Conservation (phyloP, 2,329 filamentous ascomycete species). For the Penicillium sp. region DNA sequence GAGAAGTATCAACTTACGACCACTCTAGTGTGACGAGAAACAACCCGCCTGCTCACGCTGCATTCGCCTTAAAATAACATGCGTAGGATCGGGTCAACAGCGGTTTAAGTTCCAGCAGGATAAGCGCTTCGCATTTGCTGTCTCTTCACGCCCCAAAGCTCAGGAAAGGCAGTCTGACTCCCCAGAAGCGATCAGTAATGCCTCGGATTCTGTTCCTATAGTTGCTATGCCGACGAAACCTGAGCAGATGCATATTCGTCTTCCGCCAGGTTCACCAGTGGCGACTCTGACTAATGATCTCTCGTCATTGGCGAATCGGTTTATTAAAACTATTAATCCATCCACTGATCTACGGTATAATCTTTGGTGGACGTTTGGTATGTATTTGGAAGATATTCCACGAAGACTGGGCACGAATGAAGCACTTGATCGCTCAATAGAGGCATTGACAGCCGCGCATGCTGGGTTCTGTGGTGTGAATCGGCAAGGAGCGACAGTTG, state of each 20-base stretch:
- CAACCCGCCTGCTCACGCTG: slow-evolving; percentile 50
- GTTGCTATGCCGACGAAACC: neutral
- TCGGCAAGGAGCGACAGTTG: slow-evolving; percentile 9
- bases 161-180: neutral
- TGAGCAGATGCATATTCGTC: neutral
- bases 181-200: neutral
- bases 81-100: slow-evolving; percentile 49
- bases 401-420: slow-evolving; percentile 47
- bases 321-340: slow-evolving; percentile 34
- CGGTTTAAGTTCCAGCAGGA: slow-evolving; percentile 53
- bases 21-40: slow-evolving; percentile 48
- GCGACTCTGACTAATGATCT: slow-evolving; percentile 34
- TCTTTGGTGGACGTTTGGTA: slow-evolving; percentile 48
- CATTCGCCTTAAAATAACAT: slow-evolving; percentile 45
- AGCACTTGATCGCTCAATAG: slow-evolving; percentile 46
- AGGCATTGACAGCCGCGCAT: slow-evolving; percentile 32
- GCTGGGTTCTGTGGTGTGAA: slow-evolving; percentile 23
- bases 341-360: slow-evolving; percentile 50
- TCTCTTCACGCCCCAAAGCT: neutral
- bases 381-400: slow-evolving; percentile 49
- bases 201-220: neutral
- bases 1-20: neutral
- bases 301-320: slow-evolving; percentile 31
- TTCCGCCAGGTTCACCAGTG: slow-evolving; percentile 1
- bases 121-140: slow-evolving; percentile 12